A percentile compares a stretch with the other conserved stretches of the same genome.
Conservation (phyloP, 1,284 basidiomycete species). For the Puccinia polysora region DNA sequence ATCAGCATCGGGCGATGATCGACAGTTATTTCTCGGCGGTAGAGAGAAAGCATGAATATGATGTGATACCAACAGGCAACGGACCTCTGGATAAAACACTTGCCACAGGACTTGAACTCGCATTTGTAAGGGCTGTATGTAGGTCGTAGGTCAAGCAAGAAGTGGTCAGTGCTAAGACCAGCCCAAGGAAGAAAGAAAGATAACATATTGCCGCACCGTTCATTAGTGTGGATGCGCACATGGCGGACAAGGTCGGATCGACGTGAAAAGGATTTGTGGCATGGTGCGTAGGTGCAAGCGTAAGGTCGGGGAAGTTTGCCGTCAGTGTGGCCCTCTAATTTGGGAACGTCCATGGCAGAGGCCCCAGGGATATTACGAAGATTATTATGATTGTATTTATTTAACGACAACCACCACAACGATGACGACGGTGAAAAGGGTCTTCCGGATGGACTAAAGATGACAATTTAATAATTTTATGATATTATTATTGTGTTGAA, state of each 20-base stretch:
- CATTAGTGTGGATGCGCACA: conserved; percentile 55
- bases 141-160: background rate
- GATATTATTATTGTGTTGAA: too few species aligned
- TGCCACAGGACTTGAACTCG: conserved; percentile 47
- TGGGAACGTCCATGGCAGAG: conserved; percentile 26
- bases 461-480: too few species aligned
- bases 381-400: too few species aligned
- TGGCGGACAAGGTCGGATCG: conserved; percentile 57
- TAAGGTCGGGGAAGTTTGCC: conserved; percentile 49
- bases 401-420: too few species aligned
- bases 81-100: conserved; percentile 51
- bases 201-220: conserved; percentile 46
- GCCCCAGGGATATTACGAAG: conserved; percentile 17
- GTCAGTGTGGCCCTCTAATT: conserved; percentile 25
- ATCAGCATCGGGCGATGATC: conserved; percentile 55
- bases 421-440: too few species aligned
- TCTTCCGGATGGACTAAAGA: too few species aligned
- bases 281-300: conserved; percentile 53
- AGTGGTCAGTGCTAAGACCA: conserved; percentile 18
- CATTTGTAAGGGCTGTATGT: conserved; percentile 46
- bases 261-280: conserved; percentile 57
- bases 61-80: too few species aligned
- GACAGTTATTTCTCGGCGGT: too few species aligned
- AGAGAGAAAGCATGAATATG: too few species aligned
- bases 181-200: background rate